Base-by-base conservation (phyloP, 192 early-diverging fungal genomes). In the Backusella westeae region DNA sequence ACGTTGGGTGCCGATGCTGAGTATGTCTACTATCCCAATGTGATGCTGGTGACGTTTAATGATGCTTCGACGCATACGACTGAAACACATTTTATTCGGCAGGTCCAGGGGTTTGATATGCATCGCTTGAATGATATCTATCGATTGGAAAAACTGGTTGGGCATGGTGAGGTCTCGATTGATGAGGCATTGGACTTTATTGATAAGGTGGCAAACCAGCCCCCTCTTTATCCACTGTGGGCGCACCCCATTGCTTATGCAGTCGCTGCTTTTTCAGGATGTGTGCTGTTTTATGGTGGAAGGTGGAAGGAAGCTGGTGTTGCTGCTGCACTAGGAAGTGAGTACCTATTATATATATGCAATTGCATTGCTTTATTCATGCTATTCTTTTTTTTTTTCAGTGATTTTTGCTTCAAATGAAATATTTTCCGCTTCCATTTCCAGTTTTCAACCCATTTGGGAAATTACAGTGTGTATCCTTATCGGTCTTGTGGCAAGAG, bases 1-100 rank as follows among this genome's bases (percentile, higher is more conserved):
- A 81, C 86, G 12, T 73, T 93, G 35, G 88, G 89, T n/a, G 83
- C 92, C 41, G 85, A 92, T 26, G 82, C 90, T 2, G 88, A 88
- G 39, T 91, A 90, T 71, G 87, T 91, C 9, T 90, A 87, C 69
- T 76, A 92, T 34, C 93, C 93, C 29, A 90, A 90, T 29, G 83
- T 92, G 65, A 91, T 94, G 85, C 84, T 94, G 32, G 83, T 92
- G 23, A 87, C 87, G 9, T 94, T 94, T 76, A 84, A 89, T 65
- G 91, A 94, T 78, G 81, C 84, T 4, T 87, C 88, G 38, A 94
- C 91, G 2, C 88, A 92, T 35, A 88, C 91, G 0, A 90, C 90
- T 10, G 91, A 92, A 65, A 94, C 93, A 0, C 92, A 92, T 69
- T 82, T 94, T 29, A 85, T 94, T 49, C 86, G 89, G 14, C 80